These are phyloP conservation scores for Helenozyma baotianmanensis DNA, from an alignment of 805 yeast genomes.

Conservation along the genomic window DNA sequence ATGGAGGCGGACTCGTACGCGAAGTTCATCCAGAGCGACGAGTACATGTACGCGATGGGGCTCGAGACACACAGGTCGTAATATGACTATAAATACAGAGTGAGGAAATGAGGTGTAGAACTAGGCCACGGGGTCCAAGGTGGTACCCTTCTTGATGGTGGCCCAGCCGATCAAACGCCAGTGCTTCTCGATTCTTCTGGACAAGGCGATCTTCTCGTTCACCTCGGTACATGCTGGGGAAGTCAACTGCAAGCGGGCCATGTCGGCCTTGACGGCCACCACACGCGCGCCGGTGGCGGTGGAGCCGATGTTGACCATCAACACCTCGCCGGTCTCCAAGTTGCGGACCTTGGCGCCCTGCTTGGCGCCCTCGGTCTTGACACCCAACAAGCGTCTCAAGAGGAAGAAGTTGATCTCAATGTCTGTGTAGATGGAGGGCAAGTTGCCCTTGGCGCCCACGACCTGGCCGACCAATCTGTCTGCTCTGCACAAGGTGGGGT, in stretches of 20 bases:
- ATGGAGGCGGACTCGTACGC: conserved; percentile 74
- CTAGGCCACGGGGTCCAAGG: conserved; percentile 69
- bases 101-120: conserved; percentile 1
- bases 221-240: conserved; percentile 99
- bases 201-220: conserved; percentile 95
- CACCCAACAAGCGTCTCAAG: conserved; percentile 95
- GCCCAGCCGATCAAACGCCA: conserved; percentile 99
- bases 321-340: conserved; percentile 87
- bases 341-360: conserved; percentile 92
- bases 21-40: conserved; percentile 47
- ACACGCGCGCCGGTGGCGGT: conserved; percentile 99
- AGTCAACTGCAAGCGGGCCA: conserved; percentile 96
- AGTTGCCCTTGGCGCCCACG: conserved; percentile 93
- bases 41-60: conserved; percentile 16
- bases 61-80: conserved; percentile 8
- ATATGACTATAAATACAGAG: conserved; percentile 12
- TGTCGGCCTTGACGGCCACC: conserved; percentile 95
- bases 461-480: conserved; percentile 99
- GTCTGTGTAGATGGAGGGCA: conserved; percentile 95
- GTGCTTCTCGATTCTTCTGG: conserved; percentile 98
- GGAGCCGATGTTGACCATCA: conserved; percentile 98
- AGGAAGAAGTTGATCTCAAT: conserved; percentile 96
- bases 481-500: conserved; percentile 98
- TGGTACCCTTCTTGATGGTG: conserved; percentile 89
- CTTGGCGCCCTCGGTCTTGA: conserved; percentile 94